Evolutionary conservation across 1,284 basidiomycete species (phyloP).

Genomic region (Tremellales sp.): DNA sequence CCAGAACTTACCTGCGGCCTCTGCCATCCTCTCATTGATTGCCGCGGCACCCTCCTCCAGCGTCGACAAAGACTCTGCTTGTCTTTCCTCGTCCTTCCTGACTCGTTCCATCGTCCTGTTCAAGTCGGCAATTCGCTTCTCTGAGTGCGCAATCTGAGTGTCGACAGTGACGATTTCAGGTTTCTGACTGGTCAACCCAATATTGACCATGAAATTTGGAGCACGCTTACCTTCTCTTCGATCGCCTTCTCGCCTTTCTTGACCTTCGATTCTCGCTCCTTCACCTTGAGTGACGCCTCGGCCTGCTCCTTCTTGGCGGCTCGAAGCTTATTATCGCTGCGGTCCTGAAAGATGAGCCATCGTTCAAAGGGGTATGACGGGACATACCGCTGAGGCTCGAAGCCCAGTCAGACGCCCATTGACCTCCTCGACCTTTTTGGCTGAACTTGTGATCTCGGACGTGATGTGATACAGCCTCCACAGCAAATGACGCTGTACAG

Average conservation of each 20-base stretch:
- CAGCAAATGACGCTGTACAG: constrained; percentile 74
- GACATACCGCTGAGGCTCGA: constrained; percentile 59
- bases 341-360: constrained; percentile 37
- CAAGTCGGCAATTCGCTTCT: constrained; percentile 71
- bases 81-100: constrained; percentile 62
- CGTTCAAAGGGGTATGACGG: not conserved
- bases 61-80: constrained; percentile 59
- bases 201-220: not conserved
- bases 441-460: constrained; percentile 67
- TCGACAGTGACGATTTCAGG: constrained; percentile 77
- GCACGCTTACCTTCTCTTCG: constrained; percentile 65
- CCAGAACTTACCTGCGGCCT: constrained; percentile 62
- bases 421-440: constrained; percentile 64
- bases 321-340: constrained; percentile 68
- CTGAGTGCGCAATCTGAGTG: constrained; percentile 80
- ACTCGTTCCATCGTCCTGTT: constrained; percentile 63
- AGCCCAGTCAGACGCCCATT: constrained; percentile 66
- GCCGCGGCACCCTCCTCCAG: constrained; percentile 63
- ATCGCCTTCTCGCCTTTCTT: constrained; percentile 77
- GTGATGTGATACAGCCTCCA: constrained; percentile 92
- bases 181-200: constrained; percentile 53
- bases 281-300: constrained; percentile 65
- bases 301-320: constrained; percentile 73
- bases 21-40: constrained; percentile 67
- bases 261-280: constrained; percentile 69